phyloP scores from a whole-genome alignment of 345 rosid genomes.

The Citrus inodora region DNA sequence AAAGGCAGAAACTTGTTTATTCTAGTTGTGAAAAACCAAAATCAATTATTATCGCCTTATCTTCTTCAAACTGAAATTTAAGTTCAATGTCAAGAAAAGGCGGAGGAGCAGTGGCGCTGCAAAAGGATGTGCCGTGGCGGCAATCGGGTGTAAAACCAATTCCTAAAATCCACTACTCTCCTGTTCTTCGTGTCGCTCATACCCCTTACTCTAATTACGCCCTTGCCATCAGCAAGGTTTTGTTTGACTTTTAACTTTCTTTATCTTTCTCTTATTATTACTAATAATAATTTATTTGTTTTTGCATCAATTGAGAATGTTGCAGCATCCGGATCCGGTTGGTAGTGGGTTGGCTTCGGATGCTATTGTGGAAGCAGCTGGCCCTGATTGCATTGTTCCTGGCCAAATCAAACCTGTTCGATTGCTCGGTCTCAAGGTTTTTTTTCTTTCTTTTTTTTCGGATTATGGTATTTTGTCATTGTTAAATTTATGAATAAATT shows the following conservation, averaged over 20 bases:
- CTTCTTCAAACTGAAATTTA: not conserved
- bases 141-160: slow-evolving; percentile 55
- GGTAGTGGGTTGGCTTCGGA: slow-evolving; percentile 73
- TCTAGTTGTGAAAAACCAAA: not conserved
- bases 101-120: slow-evolving; percentile 48
- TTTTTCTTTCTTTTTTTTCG: not conserved
- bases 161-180: slow-evolving; percentile 71
- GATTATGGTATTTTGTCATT: not conserved
- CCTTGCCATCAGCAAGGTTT: slow-evolving; percentile 64
- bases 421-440: slow-evolving; percentile 79
- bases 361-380: slow-evolving; percentile 82
- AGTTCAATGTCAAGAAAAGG: slow-evolving; percentile 51
- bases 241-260: not conserved
- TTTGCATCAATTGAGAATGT: not conserved
- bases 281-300: not conserved
- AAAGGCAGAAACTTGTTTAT: not conserved
- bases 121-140: slow-evolving; percentile 86
- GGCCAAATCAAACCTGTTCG: slow-evolving; percentile 75
- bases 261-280: not conserved
- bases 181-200: slow-evolving; percentile 53
- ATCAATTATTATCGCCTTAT: not conserved
- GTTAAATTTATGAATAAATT: not conserved
- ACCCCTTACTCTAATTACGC: slow-evolving; percentile 57
- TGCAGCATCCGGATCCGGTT: slow-evolving; percentile 74
- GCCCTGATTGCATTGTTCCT: slow-evolving; percentile 85